Evolutionary conservation across 768 basidiomycete species (phyloP).

Genomic region (Russula dissimulans): DNA sequence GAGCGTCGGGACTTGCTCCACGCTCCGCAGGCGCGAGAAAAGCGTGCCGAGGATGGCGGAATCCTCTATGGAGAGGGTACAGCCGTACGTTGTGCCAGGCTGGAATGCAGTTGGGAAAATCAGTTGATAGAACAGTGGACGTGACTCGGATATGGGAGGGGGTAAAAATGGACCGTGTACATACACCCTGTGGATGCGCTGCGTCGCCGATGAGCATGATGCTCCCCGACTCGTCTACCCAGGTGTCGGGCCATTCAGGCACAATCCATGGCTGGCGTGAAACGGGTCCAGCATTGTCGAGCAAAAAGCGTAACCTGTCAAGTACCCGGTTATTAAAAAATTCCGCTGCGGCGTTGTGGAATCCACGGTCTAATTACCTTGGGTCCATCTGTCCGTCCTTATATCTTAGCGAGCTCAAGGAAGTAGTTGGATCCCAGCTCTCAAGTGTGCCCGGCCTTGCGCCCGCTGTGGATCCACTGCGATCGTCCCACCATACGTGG

Average conservation of each 20-base stretch:
- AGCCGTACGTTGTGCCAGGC: slow-evolving; percentile 32
- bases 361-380: background rate
- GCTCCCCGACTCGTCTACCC: slow-evolving; percentile 30
- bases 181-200: slow-evolving; percentile 25
- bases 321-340: background rate
- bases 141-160: background rate
- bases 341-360: background rate
- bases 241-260: slow-evolving; percentile 28
- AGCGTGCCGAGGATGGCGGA: slow-evolving; percentile 25
- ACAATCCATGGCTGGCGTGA: slow-evolving; percentile 28
- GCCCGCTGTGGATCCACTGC: background rate
- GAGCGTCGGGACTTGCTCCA: slow-evolving; percentile 21
- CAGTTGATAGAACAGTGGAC: background rate
- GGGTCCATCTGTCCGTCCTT: slow-evolving; percentile 10
- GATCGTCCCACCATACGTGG: slow-evolving; percentile 13
- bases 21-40: slow-evolving; percentile 22
- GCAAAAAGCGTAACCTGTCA: slow-evolving; percentile 9
- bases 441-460: background rate
- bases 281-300: slow-evolving; percentile 8
- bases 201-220: slow-evolving; percentile 33
- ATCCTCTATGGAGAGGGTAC: slow-evolving; percentile 22
- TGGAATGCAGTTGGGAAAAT: slow-evolving; percentile 1
- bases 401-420: slow-evolving; percentile 7
- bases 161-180: slow-evolving; percentile 10
- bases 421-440: slow-evolving; percentile 5